These are phyloP conservation scores for Sonneratia caseolaris DNA, from an alignment of 345 rosid species.

Conservation along the genomic window DNA sequence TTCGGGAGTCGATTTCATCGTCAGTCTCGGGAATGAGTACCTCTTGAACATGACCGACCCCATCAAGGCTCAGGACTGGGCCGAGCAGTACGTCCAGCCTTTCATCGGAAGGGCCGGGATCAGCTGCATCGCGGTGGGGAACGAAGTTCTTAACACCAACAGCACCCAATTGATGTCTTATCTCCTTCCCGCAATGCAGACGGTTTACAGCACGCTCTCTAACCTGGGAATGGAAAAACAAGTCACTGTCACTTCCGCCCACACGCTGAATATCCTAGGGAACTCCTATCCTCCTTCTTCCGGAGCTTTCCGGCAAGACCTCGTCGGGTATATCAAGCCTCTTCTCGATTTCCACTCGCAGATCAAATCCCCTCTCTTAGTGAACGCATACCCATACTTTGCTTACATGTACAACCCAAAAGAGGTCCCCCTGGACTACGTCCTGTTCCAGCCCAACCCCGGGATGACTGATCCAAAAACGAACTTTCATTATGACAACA, in stretches of 20 bases:
- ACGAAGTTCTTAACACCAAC: slow-evolving; percentile 51
- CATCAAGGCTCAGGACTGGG: slow-evolving; percentile 51
- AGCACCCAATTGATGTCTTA: slow-evolving; percentile 14
- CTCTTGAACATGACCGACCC: slow-evolving; percentile 54
- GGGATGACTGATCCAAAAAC: slow-evolving; percentile 53
- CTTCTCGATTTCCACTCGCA: slow-evolving; percentile 58
- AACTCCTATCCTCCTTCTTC: slow-evolving; percentile 71
- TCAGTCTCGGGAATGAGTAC: slow-evolving; percentile 59
- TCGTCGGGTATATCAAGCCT: slow-evolving; percentile 39
- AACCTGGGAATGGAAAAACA: slow-evolving; percentile 35
- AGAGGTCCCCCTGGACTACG: slow-evolving; percentile 54
- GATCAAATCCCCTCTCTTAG: slow-evolving; percentile 57
- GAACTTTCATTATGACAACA: slow-evolving; percentile 69
- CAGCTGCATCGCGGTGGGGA: slow-evolving; percentile 64
- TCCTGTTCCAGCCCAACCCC: slow-evolving; percentile 67
- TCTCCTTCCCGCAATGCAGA: slow-evolving; percentile 51
- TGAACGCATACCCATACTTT: slow-evolving; percentile 83
- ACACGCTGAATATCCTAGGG: slow-evolving; percentile 43
- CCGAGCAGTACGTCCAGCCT: slow-evolving; percentile 51
- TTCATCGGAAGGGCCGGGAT: slow-evolving; percentile 48
- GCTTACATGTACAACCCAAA: slow-evolving; percentile 58
- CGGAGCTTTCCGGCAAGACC: slow-evolving; percentile 50
- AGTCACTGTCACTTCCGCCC: slow-evolving; percentile 63
- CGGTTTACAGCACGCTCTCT: slow-evolving; percentile 16
- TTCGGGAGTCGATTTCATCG: slow-evolving; percentile 56